These are phyloP conservation scores for Dactylellina sp. DNA, from an alignment of 2,329 filamentous ascomycete genomes.

Conservation along the genomic window DNA sequence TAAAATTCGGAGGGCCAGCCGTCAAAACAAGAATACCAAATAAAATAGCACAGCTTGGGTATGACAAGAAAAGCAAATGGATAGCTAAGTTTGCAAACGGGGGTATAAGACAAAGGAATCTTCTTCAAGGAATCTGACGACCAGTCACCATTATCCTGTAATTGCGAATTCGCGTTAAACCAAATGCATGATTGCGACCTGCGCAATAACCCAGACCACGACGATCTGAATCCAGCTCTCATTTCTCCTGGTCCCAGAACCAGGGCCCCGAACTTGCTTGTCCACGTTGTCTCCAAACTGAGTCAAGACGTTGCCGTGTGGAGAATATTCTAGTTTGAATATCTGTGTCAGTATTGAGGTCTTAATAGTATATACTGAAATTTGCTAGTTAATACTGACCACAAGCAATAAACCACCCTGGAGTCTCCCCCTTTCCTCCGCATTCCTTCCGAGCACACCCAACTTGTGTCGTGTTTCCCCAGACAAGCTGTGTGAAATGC, in stretches of 20 bases:
- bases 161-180: background rate
- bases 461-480: constrained; percentile 72
- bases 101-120: constrained; percentile 12
- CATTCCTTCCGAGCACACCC: constrained; percentile 70
- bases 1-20: too few species aligned
- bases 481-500: constrained; percentile 81
- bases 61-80: background rate
- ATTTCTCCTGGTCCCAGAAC: constrained; percentile 30
- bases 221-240: constrained; percentile 17
- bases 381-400: constrained; percentile 22
- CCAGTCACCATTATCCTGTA: background rate
- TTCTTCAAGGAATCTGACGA: background rate
- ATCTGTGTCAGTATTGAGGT: constrained; percentile 5
- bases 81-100: too few species aligned
- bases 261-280: constrained; percentile 41
- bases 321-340: constrained; percentile 36
- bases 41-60: too few species aligned
- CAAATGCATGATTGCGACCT: constrained; percentile 12
- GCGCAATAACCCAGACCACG: constrained; percentile 12
- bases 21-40: background rate
- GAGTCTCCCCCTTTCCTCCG: constrained; percentile 45
- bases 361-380: background rate
- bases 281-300: constrained; percentile 52
- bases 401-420: constrained; percentile 52
- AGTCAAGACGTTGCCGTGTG: constrained; percentile 43